Base-by-base conservation (phyloP, 1,284 basidiomycete genomes). In the Malassezia japonica region DNA sequence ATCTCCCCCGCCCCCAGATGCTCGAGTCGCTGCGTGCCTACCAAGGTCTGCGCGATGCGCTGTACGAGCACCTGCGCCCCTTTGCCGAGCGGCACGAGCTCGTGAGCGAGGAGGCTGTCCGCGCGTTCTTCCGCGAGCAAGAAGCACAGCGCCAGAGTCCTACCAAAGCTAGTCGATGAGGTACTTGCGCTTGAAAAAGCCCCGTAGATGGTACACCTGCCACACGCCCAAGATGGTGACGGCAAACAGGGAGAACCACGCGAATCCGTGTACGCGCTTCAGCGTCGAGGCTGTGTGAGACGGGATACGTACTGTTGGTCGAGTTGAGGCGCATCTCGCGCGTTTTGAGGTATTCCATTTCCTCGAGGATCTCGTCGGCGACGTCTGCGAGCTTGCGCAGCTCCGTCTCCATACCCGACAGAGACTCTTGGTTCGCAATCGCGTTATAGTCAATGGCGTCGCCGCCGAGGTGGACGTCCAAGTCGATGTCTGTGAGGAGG, bases 391-490 rank as follows among this genome's bases (percentile, higher is more conserved):
- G 79, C 72, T 98, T 98, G 31, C 91, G 81, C 88, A 98, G 94
- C 75, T 98, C 92, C 0, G 89, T 91, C 76, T 98, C 94, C 33
- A 98, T 80, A 0, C 86, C 86, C 1, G 89, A 95, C 0, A 98
- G 79, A 0, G 87, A 91, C 75, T 98, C 92, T 74, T 95, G 91
- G 76, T 95, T 96, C 6, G 94, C 92, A 72, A 98, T 98, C 18
- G 92, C 92, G 69, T 96, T 96, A 80, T 98, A 98, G 75, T 98
- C 94, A 34, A 96, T 84, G 0, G 94, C 94, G 67, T 98, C 92
- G 16, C 92, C 91, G 39, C 92, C 92, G 74, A 98, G 92, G 70
- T 98, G 94, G 35, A 96, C 83, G 71, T 98, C 92, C 48, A 98
- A 77, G 77, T 98, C 92, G 59, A 98, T 76, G 25, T 52, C 50